A percentile compares a stretch with the other conserved stretches of the same genome.
phyloP scores from a whole-genome alignment of 75 land plant species.

The Selaginella tamariscina region DNA sequence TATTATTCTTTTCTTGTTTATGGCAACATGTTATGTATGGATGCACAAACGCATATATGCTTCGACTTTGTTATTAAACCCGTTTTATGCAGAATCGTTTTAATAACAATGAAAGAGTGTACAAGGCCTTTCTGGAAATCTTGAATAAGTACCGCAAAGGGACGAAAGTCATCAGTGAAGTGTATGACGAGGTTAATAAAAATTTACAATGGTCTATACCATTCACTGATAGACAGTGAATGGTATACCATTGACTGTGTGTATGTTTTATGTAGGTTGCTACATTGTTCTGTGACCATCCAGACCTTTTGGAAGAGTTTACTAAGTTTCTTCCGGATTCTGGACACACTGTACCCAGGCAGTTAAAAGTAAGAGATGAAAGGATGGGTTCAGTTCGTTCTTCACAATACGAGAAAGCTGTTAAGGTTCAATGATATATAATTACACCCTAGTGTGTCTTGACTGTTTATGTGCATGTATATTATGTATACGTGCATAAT shows the following conservation, averaged over 20 bases:
- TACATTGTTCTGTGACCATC: constrained; percentile 49
- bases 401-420: too few relatives aligned
- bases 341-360: constrained; percentile 24
- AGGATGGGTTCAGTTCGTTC: neutral
- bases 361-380: neutral
- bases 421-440: too few relatives aligned
- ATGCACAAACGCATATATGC: neutral
- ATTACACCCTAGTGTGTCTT: too few relatives aligned
- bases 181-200: constrained; percentile 61
- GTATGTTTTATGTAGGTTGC: constrained; percentile 64
- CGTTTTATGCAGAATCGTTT: constrained; percentile 49
- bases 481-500: too few relatives aligned
- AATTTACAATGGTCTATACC: neutral
- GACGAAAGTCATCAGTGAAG: constrained; percentile 69
- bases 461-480: too few relatives aligned
- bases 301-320: constrained; percentile 84
- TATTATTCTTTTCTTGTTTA: neutral
- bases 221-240: neutral
- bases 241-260: too few relatives aligned
- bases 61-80: neutral
- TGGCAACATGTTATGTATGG: neutral
- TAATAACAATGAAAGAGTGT: constrained; percentile 71
- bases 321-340: constrained; percentile 72
- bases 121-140: constrained; percentile 85
- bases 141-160: constrained; percentile 81